Percentiles rank a stretch among this genome's conserved stretches.
phyloP scores from a whole-genome alignment of 805 yeast genomes.

The Ogataea angusta region DNA sequence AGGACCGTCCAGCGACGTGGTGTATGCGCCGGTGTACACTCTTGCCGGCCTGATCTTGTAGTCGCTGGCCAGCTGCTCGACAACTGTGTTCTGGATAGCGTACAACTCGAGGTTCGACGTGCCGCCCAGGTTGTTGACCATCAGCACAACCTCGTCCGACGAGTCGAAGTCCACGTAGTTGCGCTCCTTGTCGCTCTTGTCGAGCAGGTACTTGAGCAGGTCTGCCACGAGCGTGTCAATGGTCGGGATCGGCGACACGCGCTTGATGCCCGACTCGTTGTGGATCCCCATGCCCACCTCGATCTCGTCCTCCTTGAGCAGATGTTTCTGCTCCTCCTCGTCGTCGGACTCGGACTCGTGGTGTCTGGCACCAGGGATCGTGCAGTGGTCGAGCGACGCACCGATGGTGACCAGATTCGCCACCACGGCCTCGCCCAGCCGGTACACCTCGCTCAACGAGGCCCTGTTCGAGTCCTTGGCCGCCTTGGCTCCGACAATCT shows the following conservation, averaged over 20 bases:
- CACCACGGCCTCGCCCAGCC: slow-evolving; percentile 58
- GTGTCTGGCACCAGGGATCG: slow-evolving; percentile 75
- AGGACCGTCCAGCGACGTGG: slow-evolving; percentile 88
- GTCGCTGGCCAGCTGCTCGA: slow-evolving; percentile 46
- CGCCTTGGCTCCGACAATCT: slow-evolving; percentile 69
- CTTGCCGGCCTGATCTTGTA: slow-evolving; percentile 64
- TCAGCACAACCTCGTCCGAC: slow-evolving; percentile 59
- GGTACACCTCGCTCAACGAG: slow-evolving; percentile 50
- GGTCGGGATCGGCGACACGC: slow-evolving; percentile 63
- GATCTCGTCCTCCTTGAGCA: slow-evolving; percentile 58
- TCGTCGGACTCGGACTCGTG: slow-evolving; percentile 40
- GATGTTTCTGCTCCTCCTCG: slow-evolving; percentile 36
- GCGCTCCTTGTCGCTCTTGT: slow-evolving; percentile 68
- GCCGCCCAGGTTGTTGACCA: slow-evolving; percentile 88
- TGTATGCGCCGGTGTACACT: slow-evolving; percentile 71
- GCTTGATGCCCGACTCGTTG: slow-evolving; percentile 84
- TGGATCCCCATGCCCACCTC: slow-evolving; percentile 96
- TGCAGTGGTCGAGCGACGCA: slow-evolving; percentile 83
- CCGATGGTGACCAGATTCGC: slow-evolving; percentile 79
- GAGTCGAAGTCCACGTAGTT: slow-evolving; percentile 68
- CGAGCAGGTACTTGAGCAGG: slow-evolving; percentile 60
- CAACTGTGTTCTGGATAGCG: slow-evolving; percentile 63
- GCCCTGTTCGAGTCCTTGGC: slow-evolving; percentile 28
- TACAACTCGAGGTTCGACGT: slow-evolving; percentile 76
- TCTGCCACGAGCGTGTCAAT: slow-evolving; percentile 57